These are phyloP conservation scores for Aspergillus caelatus DNA, from an alignment of 2,329 filamentous ascomycete species.

Conservation along the genomic window DNA sequence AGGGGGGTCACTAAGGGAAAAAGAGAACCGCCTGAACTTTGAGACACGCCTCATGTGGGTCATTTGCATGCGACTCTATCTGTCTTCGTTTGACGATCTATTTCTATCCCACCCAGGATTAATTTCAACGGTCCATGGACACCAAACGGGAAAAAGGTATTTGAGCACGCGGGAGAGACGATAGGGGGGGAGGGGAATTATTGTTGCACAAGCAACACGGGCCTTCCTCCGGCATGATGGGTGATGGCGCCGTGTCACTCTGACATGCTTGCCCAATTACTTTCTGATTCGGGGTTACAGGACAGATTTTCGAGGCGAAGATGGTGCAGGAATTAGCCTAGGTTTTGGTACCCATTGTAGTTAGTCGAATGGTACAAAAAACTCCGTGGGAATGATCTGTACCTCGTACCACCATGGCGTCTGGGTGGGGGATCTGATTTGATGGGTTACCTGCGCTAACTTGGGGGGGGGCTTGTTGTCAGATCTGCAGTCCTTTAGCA, in stretches of 20 bases:
- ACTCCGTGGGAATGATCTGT: not conserved
- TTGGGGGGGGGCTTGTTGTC: conserved; percentile 5
- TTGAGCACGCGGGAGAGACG: not conserved
- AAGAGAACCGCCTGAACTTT: not conserved
- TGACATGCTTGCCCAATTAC: not conserved
- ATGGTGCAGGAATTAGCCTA: conserved; percentile 8
- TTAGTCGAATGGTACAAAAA: not conserved
- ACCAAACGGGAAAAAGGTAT: not conserved
- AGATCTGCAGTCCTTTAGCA: conserved; percentile 13
- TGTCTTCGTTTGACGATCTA: not conserved
- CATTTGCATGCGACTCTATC: conserved; percentile 5
- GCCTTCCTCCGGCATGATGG: not conserved
- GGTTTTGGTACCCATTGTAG: not conserved
- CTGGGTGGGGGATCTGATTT: conserved; percentile 2
- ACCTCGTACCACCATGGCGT: conserved; percentile 11
- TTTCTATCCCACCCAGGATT: not conserved
- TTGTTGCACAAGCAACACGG: not conserved
- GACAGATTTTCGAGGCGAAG: conserved; percentile 3
- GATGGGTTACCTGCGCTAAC: conserved; percentile 11
- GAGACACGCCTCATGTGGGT: not conserved
- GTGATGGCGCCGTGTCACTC: not conserved
- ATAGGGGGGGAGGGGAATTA: not conserved
- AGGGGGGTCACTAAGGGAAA: not conserved
- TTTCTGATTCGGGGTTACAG: not conserved
- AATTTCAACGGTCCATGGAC: not conserved